Evolutionary conservation across 495 filamentous ascomycete species (phyloP), one percentile per base, ranked within the genome.

Genomic region (Cudoniella acicularis): DNA sequence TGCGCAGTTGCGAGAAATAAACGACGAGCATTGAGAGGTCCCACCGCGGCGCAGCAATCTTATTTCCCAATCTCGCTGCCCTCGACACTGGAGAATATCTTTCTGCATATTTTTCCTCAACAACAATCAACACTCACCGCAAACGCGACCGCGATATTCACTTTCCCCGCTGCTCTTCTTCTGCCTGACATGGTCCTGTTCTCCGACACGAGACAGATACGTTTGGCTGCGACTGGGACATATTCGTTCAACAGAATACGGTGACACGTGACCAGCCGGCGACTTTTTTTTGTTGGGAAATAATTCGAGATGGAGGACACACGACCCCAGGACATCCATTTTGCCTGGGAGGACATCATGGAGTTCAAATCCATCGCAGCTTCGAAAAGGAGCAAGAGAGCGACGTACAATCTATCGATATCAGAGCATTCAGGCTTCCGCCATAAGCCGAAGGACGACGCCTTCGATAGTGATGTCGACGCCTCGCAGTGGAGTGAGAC

Each of bases 1-100:
- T 47, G 43, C 43, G 43, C 43, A 21, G 43, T 8, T 84, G 82
- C 83, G 23, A 85, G 76, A 67, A 84, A 79, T 57, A 84, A 79
- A 18, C 83, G 79, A 52, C 84, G 6, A 36, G 30, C 30, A 13
- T 36, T 36, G 30, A 36, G 30, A 36, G 30, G 30, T 36, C 30
- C 30, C 80, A 10, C 78, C 51, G 84, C 73, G 3, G 79, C 80
- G 11, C 80, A 80, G 8, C 13, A 47, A n/a, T 17, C 20, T 47
- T 47, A 47, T 17, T 21, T 21, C n/a, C n/a, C 43, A 47, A 47
- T 21, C 13, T 17, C 13, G 13, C 20, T n/a, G 16, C 4, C 43
- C 13, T 17, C 43, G 16, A 47, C 16, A 8, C n/a, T n/a, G n/a
- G 16, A 47, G 43, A 47, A 47, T 13, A 36, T 6, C 30, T 36